Base-by-base conservation (phyloP, 192 early-diverging fungal genomes). In the Spinellus fusiger region DNA sequence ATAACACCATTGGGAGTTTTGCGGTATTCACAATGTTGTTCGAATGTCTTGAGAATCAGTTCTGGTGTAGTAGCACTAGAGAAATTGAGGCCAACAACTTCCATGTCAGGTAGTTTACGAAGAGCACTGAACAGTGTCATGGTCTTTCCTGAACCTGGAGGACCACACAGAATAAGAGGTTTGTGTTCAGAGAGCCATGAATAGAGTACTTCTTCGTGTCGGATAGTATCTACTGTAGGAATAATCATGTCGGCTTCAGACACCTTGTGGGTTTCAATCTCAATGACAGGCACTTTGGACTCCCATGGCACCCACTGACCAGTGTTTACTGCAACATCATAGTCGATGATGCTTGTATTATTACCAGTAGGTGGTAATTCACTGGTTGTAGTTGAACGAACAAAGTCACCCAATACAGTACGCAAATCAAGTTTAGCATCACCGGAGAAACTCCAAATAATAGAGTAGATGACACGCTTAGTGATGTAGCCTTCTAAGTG, bases 141-240 rank as follows among this genome's bases (percentile, higher is more conserved):
- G 33, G 95, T 99, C 80, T 99, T 98, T 68, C 96, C 96, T 25
- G 93, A 95, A 28, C 98, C 98, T 6, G 98, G 98, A 59, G 98
- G 96, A 48, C 98, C 98, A 71, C 98, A 99, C 28, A 99, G 80
- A 33, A 99, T 80, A 31, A 98, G 68, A 8, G 98, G 95, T 62
- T 88, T 91, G 70, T 93, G 96, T 67, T 96, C 96, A 0, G 93
- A 87, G 48, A 99, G 77, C 93, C 93, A 97, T 5, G 93, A 92
- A 68, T 92, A 91, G 20, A 99, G 75, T 9, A 98, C 86, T 59
- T 91, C 91, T 77, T 99, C 98, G 67, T 98, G 96, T 13, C 96
- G 87, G 31, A 99, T 80, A 49, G 98, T 99, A 64, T 99, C 98
- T 0, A 96, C 80, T 2, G 98, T 99, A 18, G 98, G 96, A 53